Conservation (phyloP, 768 basidiomycete genomes). For the Lactarius pseudohatsudake region DNA sequence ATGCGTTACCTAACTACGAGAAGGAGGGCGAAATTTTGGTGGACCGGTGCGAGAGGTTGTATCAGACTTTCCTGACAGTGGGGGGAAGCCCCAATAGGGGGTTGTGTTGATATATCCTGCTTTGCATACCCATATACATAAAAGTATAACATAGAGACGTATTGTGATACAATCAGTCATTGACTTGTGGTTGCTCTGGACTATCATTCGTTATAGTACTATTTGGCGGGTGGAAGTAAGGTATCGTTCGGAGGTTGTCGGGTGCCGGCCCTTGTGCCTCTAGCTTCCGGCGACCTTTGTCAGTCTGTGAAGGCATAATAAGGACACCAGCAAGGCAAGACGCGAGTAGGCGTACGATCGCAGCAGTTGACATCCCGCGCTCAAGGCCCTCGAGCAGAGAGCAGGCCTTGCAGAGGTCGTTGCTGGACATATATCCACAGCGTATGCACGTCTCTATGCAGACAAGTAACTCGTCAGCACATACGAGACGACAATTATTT, state of each 20-base stretch:
- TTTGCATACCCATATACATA: slow-evolving; percentile 5
- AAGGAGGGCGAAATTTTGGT: slow-evolving; percentile 49
- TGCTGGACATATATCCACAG: slow-evolving; percentile 96
- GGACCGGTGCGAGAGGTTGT: slow-evolving; percentile 55
- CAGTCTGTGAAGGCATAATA: slow-evolving; percentile 47
- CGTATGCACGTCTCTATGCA: slow-evolving; percentile 79
- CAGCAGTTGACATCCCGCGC: slow-evolving; percentile 56
- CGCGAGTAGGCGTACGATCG: slow-evolving; percentile 45
- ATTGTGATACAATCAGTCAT: not conserved
- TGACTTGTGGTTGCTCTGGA: not conserved
- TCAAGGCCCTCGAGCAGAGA: slow-evolving; percentile 88
- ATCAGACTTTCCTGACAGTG: slow-evolving; percentile 39
- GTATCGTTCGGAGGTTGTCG: slow-evolving; percentile 74
- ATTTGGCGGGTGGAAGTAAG: slow-evolving; percentile 52
- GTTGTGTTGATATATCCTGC: not conserved
- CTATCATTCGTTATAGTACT: slow-evolving; percentile 34
- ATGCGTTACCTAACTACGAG: slow-evolving; percentile 52
- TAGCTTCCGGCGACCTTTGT: slow-evolving; percentile 63
- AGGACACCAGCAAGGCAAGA: slow-evolving; percentile 14
- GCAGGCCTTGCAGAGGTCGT: slow-evolving; percentile 95
- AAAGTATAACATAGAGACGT: not conserved
- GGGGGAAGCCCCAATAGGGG: slow-evolving; percentile 32
- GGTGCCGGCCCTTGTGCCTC: slow-evolving; percentile 59
- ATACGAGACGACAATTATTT: not conserved
- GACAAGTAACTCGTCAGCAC: not conserved